A percentile compares a stretch with the other conserved stretches of the same genome.
Evolutionary conservation across 2,329 filamentous ascomycete species (phyloP).

Genomic region (Ascomycota sp.): DNA sequence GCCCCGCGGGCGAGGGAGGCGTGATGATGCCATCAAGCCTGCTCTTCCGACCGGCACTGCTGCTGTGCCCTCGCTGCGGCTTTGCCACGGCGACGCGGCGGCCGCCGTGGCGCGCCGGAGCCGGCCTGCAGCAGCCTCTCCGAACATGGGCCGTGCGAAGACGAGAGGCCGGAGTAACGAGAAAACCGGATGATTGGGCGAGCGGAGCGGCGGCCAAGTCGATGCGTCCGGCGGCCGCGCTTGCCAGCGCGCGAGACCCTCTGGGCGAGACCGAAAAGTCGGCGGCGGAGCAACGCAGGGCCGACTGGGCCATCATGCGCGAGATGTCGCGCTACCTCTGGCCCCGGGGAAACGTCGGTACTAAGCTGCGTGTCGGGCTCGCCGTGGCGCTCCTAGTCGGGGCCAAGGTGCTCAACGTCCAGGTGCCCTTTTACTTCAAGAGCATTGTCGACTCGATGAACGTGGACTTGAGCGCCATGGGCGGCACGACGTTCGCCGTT

Average conservation of each 20-base stretch:
- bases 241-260: slow-evolving; percentile 12
- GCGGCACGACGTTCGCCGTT: slow-evolving; percentile 75
- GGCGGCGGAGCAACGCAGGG: slow-evolving; percentile 77
- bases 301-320: slow-evolving; percentile 96
- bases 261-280: slow-evolving; percentile 21
- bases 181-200: no score
- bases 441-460: slow-evolving; percentile 97
- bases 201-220: no score
- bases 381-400: slow-evolving; percentile 71
- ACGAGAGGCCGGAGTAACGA: no score
- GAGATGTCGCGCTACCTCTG: slow-evolving; percentile 94
- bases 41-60: slow-evolving; percentile 11
- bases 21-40: slow-evolving; percentile 17
- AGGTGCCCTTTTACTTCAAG: slow-evolving; percentile 98
- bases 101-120: neutral
- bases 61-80: slow-evolving; percentile 10
- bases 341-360: slow-evolving; percentile 60
- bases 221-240: no score
- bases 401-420: slow-evolving; percentile 88
- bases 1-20: slow-evolving; percentile 6
- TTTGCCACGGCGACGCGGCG: slow-evolving; percentile 3
- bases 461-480: slow-evolving; percentile 66
- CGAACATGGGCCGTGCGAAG: slow-evolving; percentile 12
- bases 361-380: slow-evolving; percentile 65
- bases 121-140: slow-evolving; percentile 4